These are phyloP conservation scores for Trametes meyenii DNA, from an alignment of 768 basidiomycete genomes.

Conservation along the genomic window DNA sequence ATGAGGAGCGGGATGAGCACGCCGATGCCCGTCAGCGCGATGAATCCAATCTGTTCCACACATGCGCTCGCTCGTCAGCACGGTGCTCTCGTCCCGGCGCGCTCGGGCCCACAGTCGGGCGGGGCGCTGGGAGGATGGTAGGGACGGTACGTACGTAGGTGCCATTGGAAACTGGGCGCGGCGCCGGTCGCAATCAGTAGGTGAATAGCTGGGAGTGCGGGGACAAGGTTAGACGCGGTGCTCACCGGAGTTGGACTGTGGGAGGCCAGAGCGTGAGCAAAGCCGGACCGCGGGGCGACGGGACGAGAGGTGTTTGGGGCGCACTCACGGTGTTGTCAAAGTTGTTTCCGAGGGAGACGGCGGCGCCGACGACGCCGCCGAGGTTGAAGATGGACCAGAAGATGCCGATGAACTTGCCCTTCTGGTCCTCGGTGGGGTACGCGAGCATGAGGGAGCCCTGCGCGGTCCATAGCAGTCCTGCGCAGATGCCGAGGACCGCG, in stretches of 20 bases:
- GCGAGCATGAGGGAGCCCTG: slow-evolving; percentile 86
- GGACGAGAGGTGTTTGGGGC: slow-evolving; percentile 8
- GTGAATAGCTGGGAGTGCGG: background rate
- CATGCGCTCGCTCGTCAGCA: too few species aligned
- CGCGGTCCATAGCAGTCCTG: slow-evolving; percentile 76
- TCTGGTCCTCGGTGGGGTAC: slow-evolving; percentile 79
- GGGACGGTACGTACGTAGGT: slow-evolving; percentile 61
- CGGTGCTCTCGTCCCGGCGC: too few species aligned
- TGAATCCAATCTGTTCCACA: slow-evolving; percentile 69
- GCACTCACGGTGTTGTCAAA: slow-evolving; percentile 55
- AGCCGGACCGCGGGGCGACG: background rate
- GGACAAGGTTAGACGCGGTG: slow-evolving; percentile 19
- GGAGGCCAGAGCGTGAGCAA: background rate
- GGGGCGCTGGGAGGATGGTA: background rate
- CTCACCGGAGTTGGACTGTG: slow-evolving; percentile 36
- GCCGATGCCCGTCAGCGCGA: slow-evolving; percentile 72
- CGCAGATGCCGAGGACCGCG: slow-evolving; percentile 73
- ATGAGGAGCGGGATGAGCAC: slow-evolving; percentile 67
- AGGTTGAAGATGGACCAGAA: slow-evolving; percentile 88
- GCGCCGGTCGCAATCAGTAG: background rate
- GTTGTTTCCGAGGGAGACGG: slow-evolving; percentile 74
- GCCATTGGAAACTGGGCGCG: slow-evolving; percentile 58
- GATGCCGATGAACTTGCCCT: slow-evolving; percentile 74
- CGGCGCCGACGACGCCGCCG: slow-evolving; percentile 77
- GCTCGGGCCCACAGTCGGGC: too few species aligned